These are phyloP conservation scores for Starmerella cellae DNA, from an alignment of 805 yeast genomes.

Conservation along the genomic window DNA sequence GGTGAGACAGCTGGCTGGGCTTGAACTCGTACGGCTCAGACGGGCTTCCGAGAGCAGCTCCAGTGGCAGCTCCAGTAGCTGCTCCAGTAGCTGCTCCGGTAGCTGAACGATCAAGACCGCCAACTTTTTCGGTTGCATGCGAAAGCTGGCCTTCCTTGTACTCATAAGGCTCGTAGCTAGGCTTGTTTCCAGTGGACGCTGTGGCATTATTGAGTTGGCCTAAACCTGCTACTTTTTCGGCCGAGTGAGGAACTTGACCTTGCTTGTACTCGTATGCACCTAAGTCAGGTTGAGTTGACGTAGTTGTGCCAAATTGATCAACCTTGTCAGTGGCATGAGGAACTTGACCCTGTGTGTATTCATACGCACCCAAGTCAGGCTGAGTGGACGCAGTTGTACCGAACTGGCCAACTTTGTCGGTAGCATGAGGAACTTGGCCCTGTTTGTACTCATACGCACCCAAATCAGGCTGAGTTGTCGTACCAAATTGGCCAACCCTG, in stretches of 20 bases:
- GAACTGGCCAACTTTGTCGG: constrained; percentile 1
- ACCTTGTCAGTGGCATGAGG: not conserved
- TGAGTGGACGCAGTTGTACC: no score
- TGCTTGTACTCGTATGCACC: not conserved
- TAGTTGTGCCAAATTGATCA: no score
- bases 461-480: not conserved
- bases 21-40: constrained; percentile 2
- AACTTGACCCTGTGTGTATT: no score
- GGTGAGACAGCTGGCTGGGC: not conserved
- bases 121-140: not conserved
- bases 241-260: not conserved
- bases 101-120: not conserved
- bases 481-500: not conserved
- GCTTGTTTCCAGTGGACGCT: not conserved
- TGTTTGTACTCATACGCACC: constrained; percentile 1
- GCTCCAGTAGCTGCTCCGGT: not conserved
- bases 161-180: constrained; percentile 1
- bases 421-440: not conserved
- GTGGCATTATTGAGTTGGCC: not conserved
- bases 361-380: no score
- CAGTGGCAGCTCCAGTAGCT: not conserved
- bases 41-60: no score
- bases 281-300: not conserved
- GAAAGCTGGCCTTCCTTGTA: not conserved
- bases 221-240: not conserved